phyloP scores from a whole-genome alignment of 2,329 filamentous ascomycete species.

The Neopestalotiopsis sp. region DNA sequence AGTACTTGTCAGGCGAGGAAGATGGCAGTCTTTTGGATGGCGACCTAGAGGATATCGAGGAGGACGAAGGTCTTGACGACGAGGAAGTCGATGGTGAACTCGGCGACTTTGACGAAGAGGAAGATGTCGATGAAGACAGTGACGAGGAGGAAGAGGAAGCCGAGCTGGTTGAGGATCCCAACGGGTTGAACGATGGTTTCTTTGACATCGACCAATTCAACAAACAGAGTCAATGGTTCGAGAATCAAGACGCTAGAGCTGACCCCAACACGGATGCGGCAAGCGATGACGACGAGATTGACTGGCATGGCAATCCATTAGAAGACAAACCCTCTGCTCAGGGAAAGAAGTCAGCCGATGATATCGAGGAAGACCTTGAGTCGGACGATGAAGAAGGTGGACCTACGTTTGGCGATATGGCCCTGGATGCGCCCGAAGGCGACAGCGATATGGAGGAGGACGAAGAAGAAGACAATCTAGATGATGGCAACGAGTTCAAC shows the following conservation, averaged over 20 bases:
- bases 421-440: conserved; percentile 75
- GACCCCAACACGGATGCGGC: conserved; percentile 75
- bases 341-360: conserved; percentile 35
- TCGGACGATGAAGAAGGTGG: conserved; percentile 76
- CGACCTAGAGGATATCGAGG: conserved; percentile 39
- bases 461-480: conserved; percentile 61
- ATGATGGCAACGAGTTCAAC: conserved; percentile 61
- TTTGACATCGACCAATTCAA: conserved; percentile 99
- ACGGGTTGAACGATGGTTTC: conserved; percentile 95
- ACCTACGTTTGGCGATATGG: conserved; percentile 82
- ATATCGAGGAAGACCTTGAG: conserved; percentile 51
- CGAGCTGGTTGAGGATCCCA: conserved; percentile 71
- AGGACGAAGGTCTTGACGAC: conserved; percentile 39
- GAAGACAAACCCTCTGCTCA: conserved; percentile 36
- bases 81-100: conserved; percentile 7
- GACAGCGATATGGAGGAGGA: conserved; percentile 67
- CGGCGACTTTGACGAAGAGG: conserved; percentile 12
- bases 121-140: conserved; percentile 28
- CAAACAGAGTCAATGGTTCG: conserved; percentile 86
- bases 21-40: background rate
- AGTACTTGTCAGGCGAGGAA: background rate
- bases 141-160: conserved; percentile 47
- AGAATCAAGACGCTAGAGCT: conserved; percentile 80
- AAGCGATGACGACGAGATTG: conserved; percentile 84
- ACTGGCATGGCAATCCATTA: conserved; percentile 84